phyloP scores from a whole-genome alignment of 805 yeast species.

The Monosporozyma aerobia region DNA sequence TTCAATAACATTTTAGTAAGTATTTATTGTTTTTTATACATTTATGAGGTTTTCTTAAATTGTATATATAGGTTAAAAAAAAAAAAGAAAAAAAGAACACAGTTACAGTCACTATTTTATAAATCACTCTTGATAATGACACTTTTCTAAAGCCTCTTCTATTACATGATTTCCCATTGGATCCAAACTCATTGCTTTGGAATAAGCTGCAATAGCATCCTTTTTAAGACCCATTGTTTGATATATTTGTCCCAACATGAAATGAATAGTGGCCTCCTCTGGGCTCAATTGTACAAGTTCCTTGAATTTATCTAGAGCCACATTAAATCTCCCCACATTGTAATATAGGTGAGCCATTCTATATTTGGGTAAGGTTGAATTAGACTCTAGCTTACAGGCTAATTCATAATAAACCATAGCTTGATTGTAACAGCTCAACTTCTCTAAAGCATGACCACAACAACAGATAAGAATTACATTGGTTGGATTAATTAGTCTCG shows the following conservation, averaged over 20 bases:
- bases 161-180: constrained; percentile 86
- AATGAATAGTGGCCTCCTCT: constrained; percentile 90
- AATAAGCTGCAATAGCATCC: constrained; percentile 76
- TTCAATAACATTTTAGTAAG: background rate
- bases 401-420: constrained; percentile 76
- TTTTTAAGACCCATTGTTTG: constrained; percentile 63
- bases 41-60: background rate
- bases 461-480: constrained; percentile 86
- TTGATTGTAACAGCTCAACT: constrained; percentile 52
- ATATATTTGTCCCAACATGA: constrained; percentile 78
- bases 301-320: constrained; percentile 69
- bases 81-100: no score
- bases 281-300: constrained; percentile 70
- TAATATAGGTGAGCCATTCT: constrained; percentile 79
- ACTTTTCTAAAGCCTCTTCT: constrained; percentile 67
- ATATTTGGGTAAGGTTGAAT: constrained; percentile 76
- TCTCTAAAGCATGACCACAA: constrained; percentile 87
- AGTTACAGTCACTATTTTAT: background rate
- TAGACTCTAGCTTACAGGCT: constrained; percentile 78
- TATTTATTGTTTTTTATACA: background rate
- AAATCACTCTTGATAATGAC: constrained; percentile 23
- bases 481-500: constrained; percentile 80
- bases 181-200: constrained; percentile 81
- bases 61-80: no score
- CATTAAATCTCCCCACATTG: constrained; percentile 57